phyloP scores from a whole-genome alignment of 2,329 filamentous ascomycete genomes.

The Exophiala mesophila region DNA sequence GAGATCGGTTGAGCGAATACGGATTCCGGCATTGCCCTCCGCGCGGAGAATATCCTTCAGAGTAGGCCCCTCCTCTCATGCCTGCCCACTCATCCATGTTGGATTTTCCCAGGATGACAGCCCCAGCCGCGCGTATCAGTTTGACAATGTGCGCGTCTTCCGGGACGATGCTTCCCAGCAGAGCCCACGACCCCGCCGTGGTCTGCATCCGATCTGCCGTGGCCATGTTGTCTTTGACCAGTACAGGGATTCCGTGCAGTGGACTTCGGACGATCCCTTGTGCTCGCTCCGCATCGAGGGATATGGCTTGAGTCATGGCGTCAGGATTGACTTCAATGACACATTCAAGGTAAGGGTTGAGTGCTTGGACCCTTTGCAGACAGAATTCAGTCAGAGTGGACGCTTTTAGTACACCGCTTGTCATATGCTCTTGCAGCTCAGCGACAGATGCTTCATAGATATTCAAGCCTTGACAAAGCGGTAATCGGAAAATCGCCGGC shows the following conservation, averaged over 20 bases:
- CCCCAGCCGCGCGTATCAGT: slow-evolving; percentile 28
- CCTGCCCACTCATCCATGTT: slow-evolving; percentile 30
- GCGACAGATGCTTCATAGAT: slow-evolving; percentile 25
- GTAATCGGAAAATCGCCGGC: slow-evolving; percentile 21
- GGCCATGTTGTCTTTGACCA: slow-evolving; percentile 32
- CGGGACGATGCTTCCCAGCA: slow-evolving; percentile 23
- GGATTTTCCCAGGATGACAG: slow-evolving; percentile 33
- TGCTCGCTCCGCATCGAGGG: slow-evolving; percentile 28
- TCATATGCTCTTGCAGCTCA: slow-evolving; percentile 23
- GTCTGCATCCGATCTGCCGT: slow-evolving; percentile 30
- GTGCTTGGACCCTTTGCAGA: slow-evolving; percentile 23
- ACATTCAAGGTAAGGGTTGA: slow-evolving; percentile 26
- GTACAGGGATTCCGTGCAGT: slow-evolving; percentile 34
- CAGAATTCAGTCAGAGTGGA: slow-evolving; percentile 23
- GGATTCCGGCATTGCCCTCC: slow-evolving; percentile 62
- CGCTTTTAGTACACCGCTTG: slow-evolving; percentile 17
- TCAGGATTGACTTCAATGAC: slow-evolving; percentile 30
- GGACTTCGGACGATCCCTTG: slow-evolving; percentile 27
- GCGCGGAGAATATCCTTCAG: slow-evolving; percentile 61
- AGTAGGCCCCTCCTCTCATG: slow-evolving; percentile 31
- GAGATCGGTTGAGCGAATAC: slow-evolving; percentile 45
- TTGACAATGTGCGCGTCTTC: slow-evolving; percentile 28
- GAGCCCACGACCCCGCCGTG: slow-evolving; percentile 28
- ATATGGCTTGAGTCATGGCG: slow-evolving; percentile 21
- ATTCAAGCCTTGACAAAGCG: slow-evolving; percentile 16